phyloP scores from a whole-genome alignment of 1,284 basidiomycete species.

The Trametes pubescens region DNA sequence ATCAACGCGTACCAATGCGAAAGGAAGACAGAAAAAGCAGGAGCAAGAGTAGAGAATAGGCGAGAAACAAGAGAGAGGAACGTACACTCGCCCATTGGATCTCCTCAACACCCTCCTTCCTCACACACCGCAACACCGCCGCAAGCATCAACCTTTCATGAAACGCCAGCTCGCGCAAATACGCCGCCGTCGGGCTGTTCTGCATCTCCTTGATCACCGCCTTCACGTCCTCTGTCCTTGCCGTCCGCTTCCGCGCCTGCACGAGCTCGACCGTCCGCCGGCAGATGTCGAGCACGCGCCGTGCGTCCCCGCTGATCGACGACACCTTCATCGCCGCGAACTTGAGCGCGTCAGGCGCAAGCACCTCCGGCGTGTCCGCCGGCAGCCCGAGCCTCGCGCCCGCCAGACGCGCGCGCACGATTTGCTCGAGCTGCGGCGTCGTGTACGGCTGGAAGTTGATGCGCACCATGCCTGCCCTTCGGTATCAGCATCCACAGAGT shows the following conservation, averaged over 20 bases:
- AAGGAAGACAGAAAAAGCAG: too few species aligned
- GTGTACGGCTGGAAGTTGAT: conserved; percentile 96
- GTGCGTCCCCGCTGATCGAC: conserved; percentile 93
- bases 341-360: conserved; percentile 83
- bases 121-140: conserved; percentile 84
- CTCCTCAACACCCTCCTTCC: conserved; percentile 87
- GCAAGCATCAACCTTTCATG: conserved; percentile 93
- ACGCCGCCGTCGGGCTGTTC: conserved; percentile 88
- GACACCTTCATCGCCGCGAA: conserved; percentile 93
- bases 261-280: conserved; percentile 90
- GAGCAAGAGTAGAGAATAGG: background rate
- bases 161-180: conserved; percentile 80
- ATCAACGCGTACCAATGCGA: too few species aligned
- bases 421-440: conserved; percentile 82
- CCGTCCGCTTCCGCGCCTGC: conserved; percentile 58
- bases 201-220: conserved; percentile 91
- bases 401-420: conserved; percentile 83
- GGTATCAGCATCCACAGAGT: background rate
- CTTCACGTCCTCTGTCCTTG: conserved; percentile 79
- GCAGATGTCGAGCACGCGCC: conserved; percentile 94
- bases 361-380: conserved; percentile 56
- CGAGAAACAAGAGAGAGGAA: background rate
- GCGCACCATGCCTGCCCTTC: conserved; percentile 82
- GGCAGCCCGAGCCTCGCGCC: conserved; percentile 62
- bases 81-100: conserved; percentile 84